Conservation (phyloP, 306 rosid genomes). For the Adenanthera pavonina region DNA sequence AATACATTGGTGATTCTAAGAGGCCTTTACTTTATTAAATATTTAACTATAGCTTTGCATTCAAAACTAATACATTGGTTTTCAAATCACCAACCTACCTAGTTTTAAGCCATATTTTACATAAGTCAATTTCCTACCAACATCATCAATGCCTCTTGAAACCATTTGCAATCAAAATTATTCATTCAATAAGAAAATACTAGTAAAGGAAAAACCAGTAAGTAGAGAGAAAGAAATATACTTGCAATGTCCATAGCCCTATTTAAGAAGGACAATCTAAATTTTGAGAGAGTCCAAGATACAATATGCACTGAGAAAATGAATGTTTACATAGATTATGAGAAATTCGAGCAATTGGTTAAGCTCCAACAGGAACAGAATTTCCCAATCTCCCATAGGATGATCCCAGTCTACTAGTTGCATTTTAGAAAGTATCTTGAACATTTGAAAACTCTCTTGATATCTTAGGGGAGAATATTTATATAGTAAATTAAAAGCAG, state of each 20-base stretch:
- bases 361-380: constrained; percentile 44
- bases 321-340: constrained; percentile 43
- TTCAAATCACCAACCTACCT: constrained; percentile 66
- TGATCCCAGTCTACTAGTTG: constrained; percentile 81
- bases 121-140: constrained; percentile 55
- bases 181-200: constrained; percentile 14
- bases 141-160: constrained; percentile 56
- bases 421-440: constrained; percentile 77
- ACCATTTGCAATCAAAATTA: constrained; percentile 55
- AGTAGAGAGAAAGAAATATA: constrained; percentile 39
- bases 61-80: constrained; percentile 27
- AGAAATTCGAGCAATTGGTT: constrained; percentile 42
- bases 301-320: constrained; percentile 56
- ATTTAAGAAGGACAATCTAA: constrained; percentile 56
- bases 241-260: constrained; percentile 65
- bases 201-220: constrained; percentile 23
- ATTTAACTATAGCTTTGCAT: constrained; percentile 21
- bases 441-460: constrained; percentile 79
- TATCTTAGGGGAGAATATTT: constrained; percentile 53
- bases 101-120: constrained; percentile 60
- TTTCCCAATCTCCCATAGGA: constrained; percentile 58
- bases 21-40: constrained; percentile 8
- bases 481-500: constrained; percentile 27
- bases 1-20: background rate
- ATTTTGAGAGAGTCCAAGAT: constrained; percentile 53